phyloP scores from a whole-genome alignment of 2,329 filamentous ascomycete species.

The Ophiostoma australiae region DNA sequence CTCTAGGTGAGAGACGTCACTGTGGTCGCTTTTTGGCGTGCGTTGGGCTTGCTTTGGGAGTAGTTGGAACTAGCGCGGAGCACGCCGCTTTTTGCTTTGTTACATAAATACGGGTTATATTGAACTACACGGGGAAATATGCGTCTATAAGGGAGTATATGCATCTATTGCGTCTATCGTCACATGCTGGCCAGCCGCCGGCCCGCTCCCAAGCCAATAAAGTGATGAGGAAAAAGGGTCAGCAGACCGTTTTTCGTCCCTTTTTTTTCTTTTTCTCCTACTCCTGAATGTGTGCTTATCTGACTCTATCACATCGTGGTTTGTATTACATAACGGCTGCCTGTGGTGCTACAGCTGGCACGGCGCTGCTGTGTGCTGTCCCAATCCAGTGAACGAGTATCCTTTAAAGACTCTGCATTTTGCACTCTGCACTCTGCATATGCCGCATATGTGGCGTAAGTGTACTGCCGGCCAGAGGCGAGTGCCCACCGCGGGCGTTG shows the following conservation, averaged over 20 bases:
- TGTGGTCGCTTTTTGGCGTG: not conserved
- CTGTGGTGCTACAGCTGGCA: not conserved
- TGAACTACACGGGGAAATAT: no score
- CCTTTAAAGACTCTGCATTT: not conserved
- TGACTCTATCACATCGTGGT: not conserved
- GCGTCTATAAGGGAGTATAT: not conserved
- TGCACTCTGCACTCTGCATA: not conserved
- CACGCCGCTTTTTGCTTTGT: not conserved
- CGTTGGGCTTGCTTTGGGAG: not conserved
- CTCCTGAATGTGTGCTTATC: not conserved
- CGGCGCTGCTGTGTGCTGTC: constrained; percentile 7
- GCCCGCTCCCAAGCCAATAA: constrained; percentile 3
- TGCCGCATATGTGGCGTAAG: not conserved
- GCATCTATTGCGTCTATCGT: constrained; percentile 20
- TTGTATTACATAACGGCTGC: not conserved
- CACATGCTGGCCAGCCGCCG: constrained; percentile 15
- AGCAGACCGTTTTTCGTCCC: constrained; percentile 1
- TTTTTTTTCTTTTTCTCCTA: not conserved
- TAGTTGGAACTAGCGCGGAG: not conserved
- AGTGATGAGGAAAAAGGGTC: constrained; percentile 13
- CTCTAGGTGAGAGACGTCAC: not conserved
- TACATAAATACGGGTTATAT: not conserved
- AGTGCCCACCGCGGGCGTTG: not conserved
- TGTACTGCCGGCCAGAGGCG: not conserved
- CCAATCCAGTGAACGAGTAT: not conserved